A percentile compares a stretch with the other conserved stretches of the same genome.
Evolutionary conservation across 2,329 filamentous ascomycete species (phyloP).

Genomic region (Westerdykella sp.): DNA sequence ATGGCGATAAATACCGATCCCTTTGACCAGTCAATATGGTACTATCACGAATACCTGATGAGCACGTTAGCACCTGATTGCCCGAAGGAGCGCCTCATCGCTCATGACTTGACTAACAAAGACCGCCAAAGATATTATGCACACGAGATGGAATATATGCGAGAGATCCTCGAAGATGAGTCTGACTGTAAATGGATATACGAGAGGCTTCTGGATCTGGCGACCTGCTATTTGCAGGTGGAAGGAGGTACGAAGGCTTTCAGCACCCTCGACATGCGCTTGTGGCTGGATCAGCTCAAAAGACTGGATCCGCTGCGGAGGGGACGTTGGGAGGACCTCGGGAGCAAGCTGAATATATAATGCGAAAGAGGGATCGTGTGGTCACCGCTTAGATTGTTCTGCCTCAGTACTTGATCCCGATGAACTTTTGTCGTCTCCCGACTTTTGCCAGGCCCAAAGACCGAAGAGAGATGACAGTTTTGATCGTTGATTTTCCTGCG

Average conservation of each 20-base stretch:
- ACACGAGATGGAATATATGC: constrained; percentile 67
- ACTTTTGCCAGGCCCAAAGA: constrained; percentile 30
- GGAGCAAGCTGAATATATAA: constrained; percentile 43
- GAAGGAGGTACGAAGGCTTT: constrained; percentile 36
- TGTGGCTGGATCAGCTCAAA: constrained; percentile 58
- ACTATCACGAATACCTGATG: constrained; percentile 88
- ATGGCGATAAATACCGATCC: constrained; percentile 81
- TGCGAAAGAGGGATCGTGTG: constrained; percentile 39
- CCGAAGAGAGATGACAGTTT: constrained; percentile 21
- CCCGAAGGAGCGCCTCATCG: constrained; percentile 52
- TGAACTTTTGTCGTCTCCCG: constrained; percentile 45
- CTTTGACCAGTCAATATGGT: constrained; percentile 94
- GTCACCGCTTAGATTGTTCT: constrained; percentile 55
- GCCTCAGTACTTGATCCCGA: constrained; percentile 53
- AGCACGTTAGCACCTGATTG: constrained; percentile 52
- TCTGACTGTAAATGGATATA: constrained; percentile 83
- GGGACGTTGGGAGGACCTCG: constrained; percentile 70
- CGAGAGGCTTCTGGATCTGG: constrained; percentile 74
- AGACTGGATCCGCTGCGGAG: constrained; percentile 66
- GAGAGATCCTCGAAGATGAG: constrained; percentile 60
- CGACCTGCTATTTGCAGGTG: constrained; percentile 53
- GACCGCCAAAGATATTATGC: constrained; percentile 62
- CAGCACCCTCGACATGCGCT: constrained; percentile 41
- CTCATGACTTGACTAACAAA: constrained; percentile 54
- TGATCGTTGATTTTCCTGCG: constrained; percentile 1